These are phyloP conservation scores for Steccherinum ochraceum DNA, from an alignment of 768 basidiomycete species.

Conservation along the genomic window DNA sequence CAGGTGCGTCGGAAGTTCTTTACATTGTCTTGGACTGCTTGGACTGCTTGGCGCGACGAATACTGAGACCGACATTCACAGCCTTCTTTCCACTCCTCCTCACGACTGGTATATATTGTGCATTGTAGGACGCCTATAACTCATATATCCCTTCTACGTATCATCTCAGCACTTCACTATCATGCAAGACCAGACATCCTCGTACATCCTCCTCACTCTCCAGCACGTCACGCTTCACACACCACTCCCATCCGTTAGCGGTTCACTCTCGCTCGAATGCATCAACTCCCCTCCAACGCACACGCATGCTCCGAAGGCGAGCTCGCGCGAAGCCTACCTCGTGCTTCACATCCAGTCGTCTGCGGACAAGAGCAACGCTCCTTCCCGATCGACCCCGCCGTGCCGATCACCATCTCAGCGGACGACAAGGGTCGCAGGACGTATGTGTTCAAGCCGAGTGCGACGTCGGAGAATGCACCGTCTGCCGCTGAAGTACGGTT, in stretches of 20 bases:
- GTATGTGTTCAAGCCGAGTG: conserved; percentile 40
- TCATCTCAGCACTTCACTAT: too few species aligned
- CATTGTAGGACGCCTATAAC: too few species aligned
- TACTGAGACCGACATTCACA: too few species aligned
- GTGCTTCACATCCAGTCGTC: too few species aligned
- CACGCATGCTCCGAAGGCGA: conserved; percentile 8
- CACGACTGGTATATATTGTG: too few species aligned
- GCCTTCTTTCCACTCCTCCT: too few species aligned
- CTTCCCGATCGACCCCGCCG: conserved; percentile 52
- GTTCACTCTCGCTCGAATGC: conserved; percentile 53
- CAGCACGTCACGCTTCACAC: conserved; percentile 38
- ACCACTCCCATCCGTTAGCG: conserved; percentile 27
- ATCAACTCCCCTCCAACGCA: conserved; percentile 36
- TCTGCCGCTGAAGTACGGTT: conserved; percentile 9
- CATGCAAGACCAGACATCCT: background rate
- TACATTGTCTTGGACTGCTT: too few species aligned
- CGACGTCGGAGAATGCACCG: conserved; percentile 20
- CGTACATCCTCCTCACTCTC: conserved; percentile 52
- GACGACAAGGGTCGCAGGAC: conserved; percentile 27
- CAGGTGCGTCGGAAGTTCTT: too few species aligned
- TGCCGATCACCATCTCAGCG: conserved; percentile 35
- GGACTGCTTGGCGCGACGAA: too few species aligned
- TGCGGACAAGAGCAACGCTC: conserved; percentile 51
- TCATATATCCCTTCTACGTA: too few species aligned
- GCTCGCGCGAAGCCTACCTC: conserved; percentile 57